Percentiles rank a stretch among this genome's conserved stretches.
Evolutionary conservation across 2,329 filamentous ascomycete species (phyloP).

Genomic region (Penicillium sclerotigenum): DNA sequence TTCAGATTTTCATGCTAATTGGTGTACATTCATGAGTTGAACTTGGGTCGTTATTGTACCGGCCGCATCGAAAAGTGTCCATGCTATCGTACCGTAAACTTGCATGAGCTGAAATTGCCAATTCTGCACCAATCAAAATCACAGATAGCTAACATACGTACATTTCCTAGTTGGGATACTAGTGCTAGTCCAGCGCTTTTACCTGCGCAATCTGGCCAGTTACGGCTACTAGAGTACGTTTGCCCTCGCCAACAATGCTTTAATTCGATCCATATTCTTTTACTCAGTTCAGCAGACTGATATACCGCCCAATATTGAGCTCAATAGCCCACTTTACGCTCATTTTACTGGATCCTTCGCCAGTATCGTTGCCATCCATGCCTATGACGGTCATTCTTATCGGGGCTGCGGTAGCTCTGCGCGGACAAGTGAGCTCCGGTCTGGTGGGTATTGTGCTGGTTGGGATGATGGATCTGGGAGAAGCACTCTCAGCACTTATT

Average conservation of each 20-base stretch:
- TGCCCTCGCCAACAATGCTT: background rate
- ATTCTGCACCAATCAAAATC: background rate
- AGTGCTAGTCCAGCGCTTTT: slow-evolving; percentile 16
- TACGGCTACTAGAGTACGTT: slow-evolving; percentile 16
- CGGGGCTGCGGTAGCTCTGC: slow-evolving; percentile 39
- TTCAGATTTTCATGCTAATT: background rate
- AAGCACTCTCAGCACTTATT: slow-evolving; percentile 31
- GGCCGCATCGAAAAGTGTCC: slow-evolving; percentile 21
- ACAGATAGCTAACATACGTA: background rate
- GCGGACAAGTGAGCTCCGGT: slow-evolving; percentile 37
- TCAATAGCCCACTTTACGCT: slow-evolving; percentile 20
- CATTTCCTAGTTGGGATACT: slow-evolving; percentile 11
- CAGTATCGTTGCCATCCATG: slow-evolving; percentile 16
- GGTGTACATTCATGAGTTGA: background rate
- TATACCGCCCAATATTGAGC: slow-evolving; percentile 11
- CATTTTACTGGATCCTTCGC: slow-evolving; percentile 19
- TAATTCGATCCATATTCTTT: background rate
- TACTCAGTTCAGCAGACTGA: background rate
- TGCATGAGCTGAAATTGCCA: slow-evolving; percentile 7
- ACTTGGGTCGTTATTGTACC: slow-evolving; percentile 19
- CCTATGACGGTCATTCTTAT: slow-evolving; percentile 44
- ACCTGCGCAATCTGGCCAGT: slow-evolving; percentile 18
- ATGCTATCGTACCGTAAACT: slow-evolving; percentile 19
- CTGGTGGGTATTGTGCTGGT: slow-evolving; percentile 48
- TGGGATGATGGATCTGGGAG: slow-evolving; percentile 47